phyloP scores from a whole-genome alignment of 1,284 basidiomycete genomes.

The Phylloboletellus chloephorus region DNA sequence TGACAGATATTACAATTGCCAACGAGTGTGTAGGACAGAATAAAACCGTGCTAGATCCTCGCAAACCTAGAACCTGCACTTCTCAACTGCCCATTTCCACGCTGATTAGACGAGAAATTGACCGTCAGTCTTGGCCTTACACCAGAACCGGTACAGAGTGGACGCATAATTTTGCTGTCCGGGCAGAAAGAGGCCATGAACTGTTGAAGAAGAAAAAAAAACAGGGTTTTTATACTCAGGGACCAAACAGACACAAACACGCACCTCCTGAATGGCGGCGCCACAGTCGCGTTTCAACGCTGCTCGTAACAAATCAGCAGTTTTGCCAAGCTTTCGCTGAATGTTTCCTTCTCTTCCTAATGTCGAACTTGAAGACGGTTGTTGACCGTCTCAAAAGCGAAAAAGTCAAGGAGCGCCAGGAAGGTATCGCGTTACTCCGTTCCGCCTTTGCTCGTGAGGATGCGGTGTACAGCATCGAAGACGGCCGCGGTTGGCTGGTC shows the following conservation, averaged over 20 bases:
- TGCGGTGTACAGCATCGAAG: slow-evolving; percentile 50
- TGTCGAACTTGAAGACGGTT: slow-evolving; percentile 44
- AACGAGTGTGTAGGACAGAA: slow-evolving; percentile 33
- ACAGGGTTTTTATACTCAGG: slow-evolving; percentile 21
- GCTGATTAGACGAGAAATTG: slow-evolving; percentile 45
- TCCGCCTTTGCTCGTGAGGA: slow-evolving; percentile 54
- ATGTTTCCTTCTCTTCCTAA: slow-evolving; percentile 11
- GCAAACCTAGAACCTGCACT: slow-evolving; percentile 30
- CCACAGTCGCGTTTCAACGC: slow-evolving; percentile 15
- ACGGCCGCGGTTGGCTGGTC: slow-evolving; percentile 56
- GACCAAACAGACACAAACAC: slow-evolving; percentile 30
- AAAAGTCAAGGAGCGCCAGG: slow-evolving; percentile 69
- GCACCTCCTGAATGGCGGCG: slow-evolving; percentile 6
- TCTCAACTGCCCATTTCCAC: slow-evolving; percentile 43
- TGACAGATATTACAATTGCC: too few species aligned
- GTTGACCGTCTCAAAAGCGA: slow-evolving; percentile 54
- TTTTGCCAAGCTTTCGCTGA: neutral
- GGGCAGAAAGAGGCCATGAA: slow-evolving; percentile 63
- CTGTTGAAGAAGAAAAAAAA: neutral
- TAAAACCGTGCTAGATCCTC: slow-evolving; percentile 32
- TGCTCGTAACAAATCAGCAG: too few species aligned
- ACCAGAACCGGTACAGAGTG: slow-evolving; percentile 72
- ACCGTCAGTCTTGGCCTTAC: slow-evolving; percentile 52
- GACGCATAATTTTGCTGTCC: slow-evolving; percentile 48
- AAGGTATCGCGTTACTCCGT: slow-evolving; percentile 57